A percentile compares a stretch with the other conserved stretches of the same genome.
Conservation (phyloP, 2,329 filamentous ascomycete species). For the Shiraia sp. region DNA sequence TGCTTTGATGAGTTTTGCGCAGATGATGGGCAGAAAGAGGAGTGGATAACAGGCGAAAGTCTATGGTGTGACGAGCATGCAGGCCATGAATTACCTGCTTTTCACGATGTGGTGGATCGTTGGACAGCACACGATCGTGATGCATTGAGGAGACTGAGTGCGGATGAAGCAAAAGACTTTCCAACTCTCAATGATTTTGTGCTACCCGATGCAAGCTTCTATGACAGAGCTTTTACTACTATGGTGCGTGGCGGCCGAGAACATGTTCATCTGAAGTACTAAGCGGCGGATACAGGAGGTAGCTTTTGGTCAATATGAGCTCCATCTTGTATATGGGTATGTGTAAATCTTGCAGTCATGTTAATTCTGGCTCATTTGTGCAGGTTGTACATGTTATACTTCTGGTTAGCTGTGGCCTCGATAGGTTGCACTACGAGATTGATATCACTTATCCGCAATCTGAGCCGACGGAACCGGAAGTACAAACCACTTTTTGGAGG, state of each 20-base stretch:
- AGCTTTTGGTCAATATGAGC: conserved; percentile 30
- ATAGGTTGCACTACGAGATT: conserved; percentile 31
- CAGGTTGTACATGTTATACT: conserved; percentile 38
- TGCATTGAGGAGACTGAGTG: conserved; percentile 17
- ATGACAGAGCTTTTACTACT: conserved; percentile 33
- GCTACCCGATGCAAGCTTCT: conserved; percentile 24
- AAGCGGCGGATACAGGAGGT: conserved; percentile 21
- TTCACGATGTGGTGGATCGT: conserved; percentile 24
- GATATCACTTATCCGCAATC: conserved; percentile 15
- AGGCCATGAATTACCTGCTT: conserved; percentile 28
- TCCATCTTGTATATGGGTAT: conserved; percentile 38
- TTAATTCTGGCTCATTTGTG: conserved; percentile 2
- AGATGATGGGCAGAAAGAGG: conserved; percentile 12
- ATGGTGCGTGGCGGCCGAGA: conserved; percentile 19
- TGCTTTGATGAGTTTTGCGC: conserved; percentile 33
- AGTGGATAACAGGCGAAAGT: conserved; percentile 22
- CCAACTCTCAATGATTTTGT: conserved; percentile 21
- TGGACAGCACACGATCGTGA: conserved; percentile 24
- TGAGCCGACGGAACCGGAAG: conserved; percentile 8
- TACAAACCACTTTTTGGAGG: conserved; percentile 4
- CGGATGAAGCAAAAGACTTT: conserved; percentile 23
- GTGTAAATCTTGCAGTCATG: neutral
- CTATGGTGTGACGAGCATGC: conserved; percentile 27
- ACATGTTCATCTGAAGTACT: neutral
- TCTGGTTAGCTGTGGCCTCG: conserved; percentile 32